phyloP scores from a whole-genome alignment of 208 protist genomes.

The Trypanosoma lewisi region DNA sequence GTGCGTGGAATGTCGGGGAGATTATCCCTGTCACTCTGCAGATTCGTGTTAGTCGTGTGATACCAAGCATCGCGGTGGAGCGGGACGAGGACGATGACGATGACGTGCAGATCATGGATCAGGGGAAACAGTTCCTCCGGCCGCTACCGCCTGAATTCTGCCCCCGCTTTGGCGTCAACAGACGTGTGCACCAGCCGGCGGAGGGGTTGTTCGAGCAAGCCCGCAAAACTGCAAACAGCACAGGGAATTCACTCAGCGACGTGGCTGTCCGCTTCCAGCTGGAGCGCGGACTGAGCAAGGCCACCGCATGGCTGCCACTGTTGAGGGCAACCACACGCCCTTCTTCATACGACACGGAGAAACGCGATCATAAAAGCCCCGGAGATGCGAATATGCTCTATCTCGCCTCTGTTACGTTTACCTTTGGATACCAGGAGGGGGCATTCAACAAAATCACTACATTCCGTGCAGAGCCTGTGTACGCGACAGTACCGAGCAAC shows the following conservation, averaged over 20 bases:
- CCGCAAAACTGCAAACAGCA: conserved; percentile 5
- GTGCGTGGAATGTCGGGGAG: conserved; percentile 39
- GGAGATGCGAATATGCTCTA: conserved; percentile 28
- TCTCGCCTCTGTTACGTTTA: conserved; percentile 40
- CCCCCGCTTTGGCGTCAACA: conserved; percentile 66
- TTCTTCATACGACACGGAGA: neutral
- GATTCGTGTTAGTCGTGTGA: conserved; percentile 40
- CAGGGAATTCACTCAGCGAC: conserved; percentile 34
- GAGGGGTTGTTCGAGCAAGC: conserved; percentile 21
- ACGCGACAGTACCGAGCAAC: conserved; percentile 27
- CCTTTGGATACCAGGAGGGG: conserved; percentile 62
- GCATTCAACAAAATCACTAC: conserved; percentile 59
- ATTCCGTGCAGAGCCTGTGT: conserved; percentile 35
- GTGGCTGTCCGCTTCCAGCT: conserved; percentile 61
- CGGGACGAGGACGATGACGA: conserved; percentile 21
- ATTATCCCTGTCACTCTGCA: conserved; percentile 63
- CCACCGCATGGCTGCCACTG: conserved; percentile 75
- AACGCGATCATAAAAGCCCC: neutral
- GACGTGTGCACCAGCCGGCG: conserved; percentile 29
- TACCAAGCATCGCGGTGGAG: neutral
- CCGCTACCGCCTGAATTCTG: conserved; percentile 40
- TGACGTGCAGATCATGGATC: conserved; percentile 12
- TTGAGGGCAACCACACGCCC: conserved; percentile 1
- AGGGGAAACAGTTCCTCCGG: conserved; percentile 31
- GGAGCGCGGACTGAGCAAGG: conserved; percentile 50